A percentile compares a stretch with the other conserved stretches of the same genome.
phyloP scores from a whole-genome alignment of 306 rosid genomes.

The Cicer chorassanicum region DNA sequence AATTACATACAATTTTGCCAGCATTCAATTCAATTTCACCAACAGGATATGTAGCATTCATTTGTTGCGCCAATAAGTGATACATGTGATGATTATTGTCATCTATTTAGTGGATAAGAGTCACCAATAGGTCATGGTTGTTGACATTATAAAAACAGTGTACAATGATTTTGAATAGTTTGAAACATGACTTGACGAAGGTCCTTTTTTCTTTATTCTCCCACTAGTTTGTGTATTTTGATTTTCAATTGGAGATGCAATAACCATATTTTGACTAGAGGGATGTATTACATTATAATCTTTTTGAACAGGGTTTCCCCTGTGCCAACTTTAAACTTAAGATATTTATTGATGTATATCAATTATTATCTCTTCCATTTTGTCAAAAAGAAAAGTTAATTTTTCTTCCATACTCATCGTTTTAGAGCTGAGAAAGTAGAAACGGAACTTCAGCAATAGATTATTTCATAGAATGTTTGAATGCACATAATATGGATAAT shows the following conservation, averaged over 20 bases:
- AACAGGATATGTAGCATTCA: background rate
- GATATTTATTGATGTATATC: background rate
- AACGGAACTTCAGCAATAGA: background rate
- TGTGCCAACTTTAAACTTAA: constrained; percentile 8
- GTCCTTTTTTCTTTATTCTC: background rate
- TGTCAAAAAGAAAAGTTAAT: background rate
- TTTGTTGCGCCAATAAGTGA: constrained; percentile 23
- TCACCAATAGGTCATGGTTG: constrained; percentile 14
- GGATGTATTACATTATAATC: constrained; percentile 3
- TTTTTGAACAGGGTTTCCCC: background rate
- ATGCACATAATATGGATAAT: background rate
- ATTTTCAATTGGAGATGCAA: constrained; percentile 24
- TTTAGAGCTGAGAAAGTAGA: constrained; percentile 18
- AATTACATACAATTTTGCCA: too few species aligned
- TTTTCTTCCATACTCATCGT: background rate
- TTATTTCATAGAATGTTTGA: constrained; percentile 6
- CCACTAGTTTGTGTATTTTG: constrained; percentile 37
- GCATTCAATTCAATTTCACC: background rate
- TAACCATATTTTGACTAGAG: constrained; percentile 5
- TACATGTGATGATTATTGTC: constrained; percentile 17
- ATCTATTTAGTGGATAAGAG: background rate
- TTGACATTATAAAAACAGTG: constrained; percentile 3
- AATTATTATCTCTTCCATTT: background rate
- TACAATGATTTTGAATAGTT: constrained; percentile 12
- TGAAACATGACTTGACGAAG: constrained; percentile 21